Evolutionary conservation across 148 eudicot species (phyloP).

Genomic region (Rhododendron griersonianum): DNA sequence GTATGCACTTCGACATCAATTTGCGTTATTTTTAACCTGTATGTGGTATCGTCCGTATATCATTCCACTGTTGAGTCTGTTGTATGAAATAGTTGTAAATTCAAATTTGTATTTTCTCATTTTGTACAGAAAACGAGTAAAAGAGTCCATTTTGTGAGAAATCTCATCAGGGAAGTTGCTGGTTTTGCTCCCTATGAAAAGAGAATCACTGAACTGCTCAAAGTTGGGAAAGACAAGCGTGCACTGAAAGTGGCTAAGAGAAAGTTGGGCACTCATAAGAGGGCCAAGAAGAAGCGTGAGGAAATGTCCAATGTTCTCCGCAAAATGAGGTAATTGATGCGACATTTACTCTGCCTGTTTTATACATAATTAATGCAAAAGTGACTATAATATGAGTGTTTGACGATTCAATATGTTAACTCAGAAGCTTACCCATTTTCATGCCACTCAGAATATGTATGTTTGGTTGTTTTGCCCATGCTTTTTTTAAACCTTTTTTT

Average conservation of each 20-base stretch:
- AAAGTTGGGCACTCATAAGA: constrained; percentile 47
- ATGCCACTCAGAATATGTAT: not conserved
- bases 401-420: not conserved
- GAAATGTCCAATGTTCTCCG: constrained; percentile 45
- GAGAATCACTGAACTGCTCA: constrained; percentile 44
- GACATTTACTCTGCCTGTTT: not conserved
- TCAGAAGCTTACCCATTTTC: not conserved
- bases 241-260: constrained; percentile 45
- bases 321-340: constrained; percentile 32
- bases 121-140: constrained; percentile 31
- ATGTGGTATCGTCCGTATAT: not conserved
- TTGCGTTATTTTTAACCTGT: not conserved
- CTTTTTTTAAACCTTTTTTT: not conserved
- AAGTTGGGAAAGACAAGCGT: constrained; percentile 43
- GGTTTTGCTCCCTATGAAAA: constrained; percentile 51
- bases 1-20: not conserved
- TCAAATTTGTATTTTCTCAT: not conserved
- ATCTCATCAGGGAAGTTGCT: constrained; percentile 38
- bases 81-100: not conserved
- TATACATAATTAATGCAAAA: not conserved
- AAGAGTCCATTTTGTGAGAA: constrained; percentile 31
- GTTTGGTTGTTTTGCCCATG: not conserved
- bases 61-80: not conserved
- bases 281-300: constrained; percentile 49
- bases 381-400: not conserved